Evolutionary conservation across 108 stramenopile genomes (phyloP).

Genomic region (Cyclotella kingstonii): DNA sequence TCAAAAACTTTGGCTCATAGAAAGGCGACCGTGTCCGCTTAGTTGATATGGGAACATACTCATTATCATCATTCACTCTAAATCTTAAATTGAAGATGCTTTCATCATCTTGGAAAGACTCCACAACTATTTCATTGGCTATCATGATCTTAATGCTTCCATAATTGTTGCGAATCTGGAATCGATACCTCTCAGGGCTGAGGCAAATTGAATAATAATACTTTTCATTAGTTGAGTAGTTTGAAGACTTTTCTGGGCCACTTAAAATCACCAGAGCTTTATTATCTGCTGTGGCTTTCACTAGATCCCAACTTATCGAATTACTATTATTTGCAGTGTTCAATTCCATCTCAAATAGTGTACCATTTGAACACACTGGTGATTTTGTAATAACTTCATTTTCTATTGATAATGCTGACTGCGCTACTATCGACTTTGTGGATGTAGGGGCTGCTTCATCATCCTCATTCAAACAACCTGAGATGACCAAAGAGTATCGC

Average conservation of each 20-base stretch:
- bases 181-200: neutral
- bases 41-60: neutral
- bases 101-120: neutral
- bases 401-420: neutral
- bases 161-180: neutral
- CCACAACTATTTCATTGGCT: neutral
- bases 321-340: neutral
- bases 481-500: slow-evolving; percentile 33
- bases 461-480: slow-evolving; percentile 19
- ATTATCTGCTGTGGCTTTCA: neutral
- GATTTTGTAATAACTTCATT: neutral
- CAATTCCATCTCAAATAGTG: neutral
- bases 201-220: neutral
- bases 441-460: neutral
- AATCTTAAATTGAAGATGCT: neutral
- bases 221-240: neutral
- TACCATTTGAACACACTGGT: neutral
- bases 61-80: neutral
- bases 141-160: neutral
- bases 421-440: neutral
- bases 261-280: neutral
- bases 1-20: neutral
- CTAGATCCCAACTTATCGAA: neutral
- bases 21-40: neutral
- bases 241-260: neutral